phyloP scores from a whole-genome alignment of 2,329 filamentous ascomycete species.

The Alternaria hordeiaustralica region DNA sequence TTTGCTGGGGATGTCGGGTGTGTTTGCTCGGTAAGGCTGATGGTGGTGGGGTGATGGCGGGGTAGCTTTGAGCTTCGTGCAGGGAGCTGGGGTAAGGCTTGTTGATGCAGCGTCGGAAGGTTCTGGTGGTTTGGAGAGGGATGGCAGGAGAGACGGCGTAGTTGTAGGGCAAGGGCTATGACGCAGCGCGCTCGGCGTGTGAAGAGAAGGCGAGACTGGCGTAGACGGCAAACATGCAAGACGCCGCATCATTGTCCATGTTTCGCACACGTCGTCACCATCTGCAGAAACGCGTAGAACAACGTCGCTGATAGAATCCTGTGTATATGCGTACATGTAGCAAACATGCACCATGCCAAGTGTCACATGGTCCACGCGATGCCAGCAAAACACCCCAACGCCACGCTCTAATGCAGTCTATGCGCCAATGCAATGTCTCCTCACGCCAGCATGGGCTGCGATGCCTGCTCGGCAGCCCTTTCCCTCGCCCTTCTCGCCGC shows the following conservation, averaged over 20 bases:
- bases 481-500: conserved; percentile 43
- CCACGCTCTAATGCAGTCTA: conserved; percentile 44
- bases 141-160: background rate
- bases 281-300: background rate
- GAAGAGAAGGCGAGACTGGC: conserved; percentile 4
- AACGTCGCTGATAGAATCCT: background rate
- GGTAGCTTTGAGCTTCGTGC: conserved; percentile 31
- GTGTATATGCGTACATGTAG: background rate
- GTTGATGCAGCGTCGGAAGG: background rate
- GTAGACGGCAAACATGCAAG: conserved; percentile 9
- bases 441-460: conserved; percentile 48
- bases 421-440: conserved; percentile 8
- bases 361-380: background rate
- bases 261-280: conserved; percentile 27
- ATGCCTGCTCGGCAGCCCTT: conserved; percentile 37
- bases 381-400: conserved; percentile 32
- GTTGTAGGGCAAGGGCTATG: background rate
- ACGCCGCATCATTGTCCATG: conserved; percentile 6
- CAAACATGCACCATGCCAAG: conserved; percentile 7
- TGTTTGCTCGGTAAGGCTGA: conserved; percentile 11
- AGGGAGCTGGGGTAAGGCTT: background rate
- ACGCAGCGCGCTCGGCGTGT: background rate
- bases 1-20: conserved; percentile 2
- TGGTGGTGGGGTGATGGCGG: conserved; percentile 29
- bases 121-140: background rate